Base-by-base conservation (phyloP, 352 stramenopile species). In the Globisporangium iwayamae region DNA sequence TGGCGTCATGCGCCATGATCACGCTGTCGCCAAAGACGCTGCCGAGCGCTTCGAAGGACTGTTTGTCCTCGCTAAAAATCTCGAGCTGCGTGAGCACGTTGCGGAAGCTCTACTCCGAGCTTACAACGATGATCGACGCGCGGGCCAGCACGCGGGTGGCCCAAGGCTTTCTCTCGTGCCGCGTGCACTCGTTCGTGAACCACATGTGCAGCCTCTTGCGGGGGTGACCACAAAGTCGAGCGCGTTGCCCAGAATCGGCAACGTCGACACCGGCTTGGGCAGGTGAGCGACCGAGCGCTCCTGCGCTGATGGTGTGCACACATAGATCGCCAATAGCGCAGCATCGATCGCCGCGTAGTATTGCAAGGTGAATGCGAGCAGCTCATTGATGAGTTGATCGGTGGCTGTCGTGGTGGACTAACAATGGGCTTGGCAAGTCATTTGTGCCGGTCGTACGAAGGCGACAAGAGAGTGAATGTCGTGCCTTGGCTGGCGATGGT, bases 1-100 rank as follows among this genome's bases (percentile, higher is more conserved):
- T 41, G 38, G 56, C 47, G 18, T 69, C 73, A 28, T 84, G 48
- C 0, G 70, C 53, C n/a, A 69, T 69, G 47, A 84, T 61, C 56
- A 83, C 75, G 9, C 81, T 82, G 11, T 82, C 68, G 45, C 87
- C 85, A 39, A 96, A 79, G 14, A 94, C 47, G 64, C 89, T 72
- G 8, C 66, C 39, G 3, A 83, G 72, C 22, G 72, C 71, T 34
- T 78, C 65, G 13, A 70, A 51, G 4, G 75, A 74, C 2, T 56
- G 46, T 4, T 67, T 43, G 1, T 78, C 83, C 51, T 93, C 91
- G 7, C 75, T 67, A 45, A 95, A 96, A 48, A 80, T 73, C 47
- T 86, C 70, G 54, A 86, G 83, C 46, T 94, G 75, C 14, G 63
- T 75, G 34, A 82, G 62, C 18, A 84, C 68, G 48, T 90, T 78